Evolutionary conservation across 2,329 filamentous ascomycete species (phyloP).

Genomic region (Nemania serpens): DNA sequence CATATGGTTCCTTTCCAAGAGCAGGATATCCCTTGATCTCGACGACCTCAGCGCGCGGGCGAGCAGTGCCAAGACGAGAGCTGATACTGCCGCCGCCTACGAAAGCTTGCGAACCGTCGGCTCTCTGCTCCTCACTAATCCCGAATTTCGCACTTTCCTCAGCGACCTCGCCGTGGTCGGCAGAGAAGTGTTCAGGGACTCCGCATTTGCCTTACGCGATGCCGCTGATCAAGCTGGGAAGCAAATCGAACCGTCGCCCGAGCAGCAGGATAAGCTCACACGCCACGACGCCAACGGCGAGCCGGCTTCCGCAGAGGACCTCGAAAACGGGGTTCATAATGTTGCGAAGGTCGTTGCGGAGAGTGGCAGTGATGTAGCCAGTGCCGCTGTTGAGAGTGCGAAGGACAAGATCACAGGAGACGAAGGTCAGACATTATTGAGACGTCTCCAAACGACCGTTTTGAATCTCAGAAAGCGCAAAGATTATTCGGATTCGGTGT

Average conservation of each 20-base stretch:
- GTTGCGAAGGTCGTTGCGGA: slow-evolving; percentile 62
- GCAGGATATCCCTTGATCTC: slow-evolving; percentile 71
- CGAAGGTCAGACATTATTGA: slow-evolving; percentile 73
- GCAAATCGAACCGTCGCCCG: slow-evolving; percentile 69
- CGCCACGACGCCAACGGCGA: slow-evolving; percentile 39
- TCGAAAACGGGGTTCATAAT: slow-evolving; percentile 61
- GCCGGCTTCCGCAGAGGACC: slow-evolving; percentile 63
- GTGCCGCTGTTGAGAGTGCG: slow-evolving; percentile 66
- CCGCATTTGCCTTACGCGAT: slow-evolving; percentile 76
- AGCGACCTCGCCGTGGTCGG: slow-evolving; percentile 79
- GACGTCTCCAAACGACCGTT: slow-evolving; percentile 78
- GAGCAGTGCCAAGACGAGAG: slow-evolving; percentile 65
- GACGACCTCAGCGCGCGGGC: slow-evolving; percentile 66
- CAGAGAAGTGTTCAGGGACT: slow-evolving; percentile 84
- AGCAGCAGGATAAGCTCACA: slow-evolving; percentile 61
- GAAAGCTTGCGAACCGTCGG: slow-evolving; percentile 82
- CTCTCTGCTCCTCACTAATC: slow-evolving; percentile 84
- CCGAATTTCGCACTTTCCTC: slow-evolving; percentile 86
- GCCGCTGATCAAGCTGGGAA: slow-evolving; percentile 77
- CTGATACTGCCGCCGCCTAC: slow-evolving; percentile 76
- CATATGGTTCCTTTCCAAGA: slow-evolving; percentile 80
- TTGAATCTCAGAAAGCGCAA: slow-evolving; percentile 72
- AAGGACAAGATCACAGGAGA: slow-evolving; percentile 73
- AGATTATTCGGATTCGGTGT: slow-evolving; percentile 87
- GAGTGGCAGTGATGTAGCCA: slow-evolving; percentile 37